Conservation (phyloP, 495 filamentous ascomycete genomes). For the Talaromyces adpressus region DNA sequence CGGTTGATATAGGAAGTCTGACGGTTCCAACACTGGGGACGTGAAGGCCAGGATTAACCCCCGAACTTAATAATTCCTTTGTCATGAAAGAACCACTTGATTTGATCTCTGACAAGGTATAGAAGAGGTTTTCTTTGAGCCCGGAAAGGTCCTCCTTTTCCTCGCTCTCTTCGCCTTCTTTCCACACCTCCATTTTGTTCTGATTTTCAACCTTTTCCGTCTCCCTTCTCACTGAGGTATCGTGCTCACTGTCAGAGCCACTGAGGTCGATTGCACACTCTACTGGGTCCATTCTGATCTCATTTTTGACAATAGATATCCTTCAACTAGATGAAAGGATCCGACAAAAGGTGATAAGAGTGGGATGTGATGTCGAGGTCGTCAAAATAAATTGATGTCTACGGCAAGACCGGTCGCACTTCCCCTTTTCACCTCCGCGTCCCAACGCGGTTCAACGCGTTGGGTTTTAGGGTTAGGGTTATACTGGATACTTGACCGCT, state of each 20-base stretch:
- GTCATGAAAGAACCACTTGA: neutral
- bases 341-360: neutral
- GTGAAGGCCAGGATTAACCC: conserved; percentile 25
- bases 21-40: conserved; percentile 32
- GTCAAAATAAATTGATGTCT: neutral
- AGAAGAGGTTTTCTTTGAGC: neutral
- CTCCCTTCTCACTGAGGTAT: no score
- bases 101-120: neutral
- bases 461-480: neutral
- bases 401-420: neutral
- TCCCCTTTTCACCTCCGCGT: neutral
- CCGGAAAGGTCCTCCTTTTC: neutral
- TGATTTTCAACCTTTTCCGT: no score
- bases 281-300: neutral
- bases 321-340: no score
- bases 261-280: neutral
- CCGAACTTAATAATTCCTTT: neutral
- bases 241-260: neutral
- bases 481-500: no score
- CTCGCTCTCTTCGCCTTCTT: no score
- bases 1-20: conserved; percentile 32
- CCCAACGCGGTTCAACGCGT: neutral
- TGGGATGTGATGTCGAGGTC: neutral
- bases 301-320: neutral
- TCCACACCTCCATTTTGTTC: no score